Evolutionary conservation across 768 basidiomycete genomes (phyloP).

Genomic region (Pholiota molesta): DNA sequence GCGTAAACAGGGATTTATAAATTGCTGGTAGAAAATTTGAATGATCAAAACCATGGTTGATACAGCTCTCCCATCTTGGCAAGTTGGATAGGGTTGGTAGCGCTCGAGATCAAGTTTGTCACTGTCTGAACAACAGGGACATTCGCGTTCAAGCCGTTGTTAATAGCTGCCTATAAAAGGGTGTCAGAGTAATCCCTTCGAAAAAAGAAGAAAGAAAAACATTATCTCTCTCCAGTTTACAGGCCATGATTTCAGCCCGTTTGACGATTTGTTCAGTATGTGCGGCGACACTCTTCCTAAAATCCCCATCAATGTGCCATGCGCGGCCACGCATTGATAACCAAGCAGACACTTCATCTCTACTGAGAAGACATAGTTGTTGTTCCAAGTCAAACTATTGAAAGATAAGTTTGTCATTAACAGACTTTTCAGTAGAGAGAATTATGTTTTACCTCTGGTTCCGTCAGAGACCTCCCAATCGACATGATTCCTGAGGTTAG

Average conservation of each 20-base stretch:
- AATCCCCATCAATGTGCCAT: constrained; percentile 58
- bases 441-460: constrained; percentile 72
- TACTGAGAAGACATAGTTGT: constrained; percentile 86
- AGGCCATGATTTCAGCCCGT: constrained; percentile 81
- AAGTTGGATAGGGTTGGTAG: constrained; percentile 85
- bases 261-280: constrained; percentile 75
- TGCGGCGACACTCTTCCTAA: constrained; percentile 55
- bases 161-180: constrained; percentile 35
- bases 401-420: neutral
- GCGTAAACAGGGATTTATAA: neutral
- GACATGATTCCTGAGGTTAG: constrained; percentile 88
- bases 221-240: constrained; percentile 84
- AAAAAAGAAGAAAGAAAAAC: constrained; percentile 37
- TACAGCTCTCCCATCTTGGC: constrained; percentile 86
- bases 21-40: neutral
- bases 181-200: neutral
- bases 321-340: constrained; percentile 59
- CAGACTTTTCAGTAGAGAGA: neutral
- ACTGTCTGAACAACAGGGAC: constrained; percentile 80
- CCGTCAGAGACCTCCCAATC: constrained; percentile 86
- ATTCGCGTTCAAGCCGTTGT: constrained; percentile 37
- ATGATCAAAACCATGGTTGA: constrained; percentile 78
- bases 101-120: constrained; percentile 79
- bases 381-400: constrained; percentile 88
- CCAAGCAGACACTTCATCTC: constrained; percentile 91